phyloP scores from a whole-genome alignment of 2,329 filamentous ascomycete genomes.

The Ophiocordyceps camponoti-leonardi region DNA sequence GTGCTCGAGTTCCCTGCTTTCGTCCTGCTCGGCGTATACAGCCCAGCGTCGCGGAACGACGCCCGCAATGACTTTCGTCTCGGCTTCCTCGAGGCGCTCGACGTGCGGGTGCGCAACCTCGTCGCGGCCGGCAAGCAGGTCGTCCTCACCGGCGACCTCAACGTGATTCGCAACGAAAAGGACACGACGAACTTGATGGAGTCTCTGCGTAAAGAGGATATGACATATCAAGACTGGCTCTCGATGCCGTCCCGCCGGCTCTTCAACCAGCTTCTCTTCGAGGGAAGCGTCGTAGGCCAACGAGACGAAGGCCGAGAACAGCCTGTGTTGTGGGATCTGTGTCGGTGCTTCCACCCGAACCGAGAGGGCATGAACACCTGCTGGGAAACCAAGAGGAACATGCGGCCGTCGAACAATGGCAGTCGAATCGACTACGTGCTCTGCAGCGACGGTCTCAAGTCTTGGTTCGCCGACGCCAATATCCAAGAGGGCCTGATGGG shows the following conservation, averaged over 20 bases:
- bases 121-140: slow-evolving; percentile 67
- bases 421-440: slow-evolving; percentile 88
- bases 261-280: slow-evolving; percentile 72
- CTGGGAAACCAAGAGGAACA: slow-evolving; percentile 90
- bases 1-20: slow-evolving; percentile 90
- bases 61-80: slow-evolving; percentile 67
- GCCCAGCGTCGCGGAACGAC: slow-evolving; percentile 77
- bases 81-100: slow-evolving; percentile 63
- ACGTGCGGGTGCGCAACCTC: slow-evolving; percentile 73
- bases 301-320: slow-evolving; percentile 52
- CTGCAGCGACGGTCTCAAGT: slow-evolving; percentile 60
- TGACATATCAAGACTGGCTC: slow-evolving; percentile 56
- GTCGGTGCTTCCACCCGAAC: slow-evolving; percentile 62
- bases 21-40: slow-evolving; percentile 83
- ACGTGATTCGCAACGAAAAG: slow-evolving; percentile 51
- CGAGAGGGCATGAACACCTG: slow-evolving; percentile 89
- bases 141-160: slow-evolving; percentile 74
- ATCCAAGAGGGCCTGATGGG: slow-evolving; percentile 91
- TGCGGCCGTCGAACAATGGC: slow-evolving; percentile 87
- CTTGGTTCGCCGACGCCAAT: slow-evolving; percentile 65
- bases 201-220: slow-evolving; percentile 49
- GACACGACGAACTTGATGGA: slow-evolving; percentile 66
- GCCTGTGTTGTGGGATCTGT: slow-evolving; percentile 69
- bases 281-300: slow-evolving; percentile 48
- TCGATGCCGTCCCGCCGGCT: slow-evolving; percentile 55